Evolutionary conservation across 2,329 filamentous ascomycete genomes (phyloP).

Genomic region (Aplosporella prunicola): DNA sequence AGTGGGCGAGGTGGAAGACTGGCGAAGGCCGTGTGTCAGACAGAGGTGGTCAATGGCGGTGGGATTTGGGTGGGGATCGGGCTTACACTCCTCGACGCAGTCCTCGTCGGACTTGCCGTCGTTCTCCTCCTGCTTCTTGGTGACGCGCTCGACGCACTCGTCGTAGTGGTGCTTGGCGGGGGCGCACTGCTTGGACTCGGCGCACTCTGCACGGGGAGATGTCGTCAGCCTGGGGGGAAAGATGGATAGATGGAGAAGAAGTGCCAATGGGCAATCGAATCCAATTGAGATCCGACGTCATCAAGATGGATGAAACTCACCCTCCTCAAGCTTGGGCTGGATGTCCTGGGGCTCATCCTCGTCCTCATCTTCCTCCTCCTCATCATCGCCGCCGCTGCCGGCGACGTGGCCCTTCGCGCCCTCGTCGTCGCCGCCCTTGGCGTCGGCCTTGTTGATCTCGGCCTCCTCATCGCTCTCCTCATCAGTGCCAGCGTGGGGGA

Average conservation of each 20-base stretch:
- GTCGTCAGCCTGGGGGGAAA: background rate
- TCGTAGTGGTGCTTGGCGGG: slow-evolving; percentile 96
- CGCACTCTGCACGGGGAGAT: slow-evolving; percentile 64
- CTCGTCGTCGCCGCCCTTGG: slow-evolving; percentile 32
- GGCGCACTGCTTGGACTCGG: slow-evolving; percentile 73
- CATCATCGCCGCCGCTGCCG: slow-evolving; percentile 58
- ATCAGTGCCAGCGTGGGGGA: slow-evolving; percentile 34
- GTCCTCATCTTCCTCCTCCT: slow-evolving; percentile 73
- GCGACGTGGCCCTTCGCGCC: slow-evolving; percentile 45
- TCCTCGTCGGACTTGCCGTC: slow-evolving; percentile 77
- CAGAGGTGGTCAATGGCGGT: too few species aligned
- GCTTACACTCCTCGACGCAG: slow-evolving; percentile 98
- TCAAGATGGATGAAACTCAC: slow-evolving; percentile 48
- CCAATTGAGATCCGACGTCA: slow-evolving; percentile 3
- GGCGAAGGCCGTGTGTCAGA: too few species aligned
- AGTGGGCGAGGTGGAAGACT: slow-evolving; percentile 99
- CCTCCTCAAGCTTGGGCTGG: slow-evolving; percentile 83
- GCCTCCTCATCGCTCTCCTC: slow-evolving; percentile 31
- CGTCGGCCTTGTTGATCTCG: slow-evolving; percentile 14
- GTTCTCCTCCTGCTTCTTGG: slow-evolving; percentile 54
- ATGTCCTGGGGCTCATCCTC: slow-evolving; percentile 75
- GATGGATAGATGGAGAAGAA: slow-evolving; percentile 11
- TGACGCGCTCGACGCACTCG: slow-evolving; percentile 94
- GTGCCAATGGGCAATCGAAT: background rate
- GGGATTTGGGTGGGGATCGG: background rate